phyloP scores from a whole-genome alignment of 2,329 filamentous ascomycete species.

The Aspergillus amoenus region DNA sequence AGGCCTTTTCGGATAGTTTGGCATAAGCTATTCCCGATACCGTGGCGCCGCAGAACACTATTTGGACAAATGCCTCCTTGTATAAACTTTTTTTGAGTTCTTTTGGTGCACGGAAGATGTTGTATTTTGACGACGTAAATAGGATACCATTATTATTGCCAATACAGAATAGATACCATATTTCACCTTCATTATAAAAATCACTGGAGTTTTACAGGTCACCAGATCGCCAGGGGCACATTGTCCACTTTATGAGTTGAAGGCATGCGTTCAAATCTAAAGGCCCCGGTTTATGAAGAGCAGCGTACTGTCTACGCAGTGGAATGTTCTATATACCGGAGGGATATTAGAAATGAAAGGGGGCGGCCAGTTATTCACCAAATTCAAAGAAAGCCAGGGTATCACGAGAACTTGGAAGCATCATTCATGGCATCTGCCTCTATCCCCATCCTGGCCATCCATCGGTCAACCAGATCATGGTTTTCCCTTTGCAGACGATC shows the following conservation, averaged over 20 bases:
- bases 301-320: background rate
- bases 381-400: background rate
- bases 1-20: conserved; percentile 47
- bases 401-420: conserved; percentile 48
- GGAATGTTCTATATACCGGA: background rate
- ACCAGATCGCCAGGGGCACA: too few species aligned
- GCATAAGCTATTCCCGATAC: conserved; percentile 18
- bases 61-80: background rate
- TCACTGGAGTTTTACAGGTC: background rate
- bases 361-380: background rate
- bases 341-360: background rate
- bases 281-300: background rate
- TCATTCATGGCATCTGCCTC: conserved; percentile 87
- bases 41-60: background rate
- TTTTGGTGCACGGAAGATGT: background rate
- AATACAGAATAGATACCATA: conserved; percentile 4
- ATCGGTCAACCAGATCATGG: conserved; percentile 81
- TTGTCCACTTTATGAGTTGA: background rate
- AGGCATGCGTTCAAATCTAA: too few species aligned
- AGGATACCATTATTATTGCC: conserved; percentile 8
- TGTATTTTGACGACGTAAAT: background rate
- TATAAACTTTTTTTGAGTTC: background rate
- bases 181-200: background rate
- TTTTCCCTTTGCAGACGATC: conserved; percentile 78
- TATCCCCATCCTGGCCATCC: conserved; percentile 83